phyloP scores from a whole-genome alignment of 139 green algal genomes.

The Gonium pectorale region DNA sequence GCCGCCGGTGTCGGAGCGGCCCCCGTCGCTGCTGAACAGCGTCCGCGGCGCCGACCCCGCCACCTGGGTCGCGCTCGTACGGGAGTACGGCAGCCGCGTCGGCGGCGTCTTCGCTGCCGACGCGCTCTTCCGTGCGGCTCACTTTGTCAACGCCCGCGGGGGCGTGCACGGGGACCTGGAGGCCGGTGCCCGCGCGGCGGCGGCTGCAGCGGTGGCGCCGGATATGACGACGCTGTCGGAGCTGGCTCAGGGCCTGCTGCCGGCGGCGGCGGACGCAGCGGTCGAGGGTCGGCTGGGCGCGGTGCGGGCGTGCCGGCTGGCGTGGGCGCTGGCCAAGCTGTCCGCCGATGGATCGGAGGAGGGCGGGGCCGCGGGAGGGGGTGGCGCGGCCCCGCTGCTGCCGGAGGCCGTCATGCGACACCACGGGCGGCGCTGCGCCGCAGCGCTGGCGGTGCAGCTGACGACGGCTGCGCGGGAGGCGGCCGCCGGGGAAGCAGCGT shows the following conservation, averaged over 20 bases:
- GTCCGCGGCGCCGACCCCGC: constrained; percentile 7
- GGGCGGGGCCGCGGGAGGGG: not conserved
- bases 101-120: not conserved
- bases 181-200: not conserved
- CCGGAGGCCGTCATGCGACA: not conserved
- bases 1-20: too few relatives aligned
- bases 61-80: constrained; percentile 13
- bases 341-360: not conserved
- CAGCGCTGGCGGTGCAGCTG: constrained; percentile 14
- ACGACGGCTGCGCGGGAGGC: not conserved
- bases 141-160: constrained; percentile 8
- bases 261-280: not conserved
- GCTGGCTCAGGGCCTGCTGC: constrained; percentile 5
- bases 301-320: not conserved
- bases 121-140: constrained; percentile 34
- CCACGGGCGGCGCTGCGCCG: not conserved
- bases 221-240: not conserved
- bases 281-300: not conserved
- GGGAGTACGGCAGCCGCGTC: not conserved
- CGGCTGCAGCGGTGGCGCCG: not conserved
- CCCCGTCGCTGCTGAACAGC: not conserved
- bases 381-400: not conserved
- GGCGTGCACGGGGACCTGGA: not conserved
- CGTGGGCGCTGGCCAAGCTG: constrained; percentile 42
- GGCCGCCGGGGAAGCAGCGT: not conserved